Conservation (phyloP, 2,329 filamentous ascomycete genomes). For the Penicillium sp. region DNA sequence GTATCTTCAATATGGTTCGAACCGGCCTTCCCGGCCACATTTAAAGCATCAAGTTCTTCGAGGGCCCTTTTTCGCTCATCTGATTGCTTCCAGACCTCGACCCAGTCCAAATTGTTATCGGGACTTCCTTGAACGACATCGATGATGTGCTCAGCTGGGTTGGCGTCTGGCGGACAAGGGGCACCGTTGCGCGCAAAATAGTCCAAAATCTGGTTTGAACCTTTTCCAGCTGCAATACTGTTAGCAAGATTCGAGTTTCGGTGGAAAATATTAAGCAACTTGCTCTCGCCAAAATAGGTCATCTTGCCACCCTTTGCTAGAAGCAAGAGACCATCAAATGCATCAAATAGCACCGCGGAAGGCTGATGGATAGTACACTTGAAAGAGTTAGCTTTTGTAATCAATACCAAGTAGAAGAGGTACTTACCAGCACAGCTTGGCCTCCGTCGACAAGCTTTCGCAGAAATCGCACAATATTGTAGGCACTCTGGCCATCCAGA, state of each 20-base stretch:
- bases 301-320: conserved; percentile 68
- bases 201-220: conserved; percentile 45
- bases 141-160: conserved; percentile 57
- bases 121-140: conserved; percentile 39
- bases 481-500: conserved; percentile 69
- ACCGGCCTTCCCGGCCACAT: conserved; percentile 24
- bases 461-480: conserved; percentile 62
- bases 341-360: conserved; percentile 66
- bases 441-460: conserved; percentile 68
- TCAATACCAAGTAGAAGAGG: not conserved
- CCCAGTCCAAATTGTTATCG: conserved; percentile 33
- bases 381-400: conserved; percentile 1
- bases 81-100: conserved; percentile 37
- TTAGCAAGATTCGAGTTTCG: not conserved
- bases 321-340: conserved; percentile 69
- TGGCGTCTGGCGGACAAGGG: conserved; percentile 55
- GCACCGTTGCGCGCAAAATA: conserved; percentile 61
- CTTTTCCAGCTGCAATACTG: conserved; percentile 31
- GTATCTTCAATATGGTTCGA: conserved; percentile 35
- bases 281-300: conserved; percentile 66
- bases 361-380: conserved; percentile 70
- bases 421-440: conserved; percentile 65
- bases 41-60: conserved; percentile 31
- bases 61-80: conserved; percentile 32
- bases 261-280: conserved; percentile 4